These are phyloP conservation scores for Syncephalis plumigaleata DNA, from an alignment of 371 early-diverging fungal genomes.

Conservation along the genomic window DNA sequence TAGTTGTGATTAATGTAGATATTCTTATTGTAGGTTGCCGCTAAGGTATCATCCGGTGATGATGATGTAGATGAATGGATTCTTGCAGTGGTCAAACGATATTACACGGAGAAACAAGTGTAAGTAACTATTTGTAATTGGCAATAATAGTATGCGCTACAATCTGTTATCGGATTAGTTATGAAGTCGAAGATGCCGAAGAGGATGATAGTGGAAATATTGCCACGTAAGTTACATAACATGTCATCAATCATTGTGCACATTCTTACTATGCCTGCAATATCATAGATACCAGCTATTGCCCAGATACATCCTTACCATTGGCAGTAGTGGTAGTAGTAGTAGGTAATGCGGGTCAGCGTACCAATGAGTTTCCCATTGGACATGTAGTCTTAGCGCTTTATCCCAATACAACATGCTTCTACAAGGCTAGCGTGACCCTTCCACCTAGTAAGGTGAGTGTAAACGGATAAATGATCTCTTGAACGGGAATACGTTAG, in stretches of 20 bases:
- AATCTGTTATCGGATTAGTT: slow-evolving; percentile 14
- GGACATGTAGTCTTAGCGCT: slow-evolving; percentile 59
- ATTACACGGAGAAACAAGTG: slow-evolving; percentile 41
- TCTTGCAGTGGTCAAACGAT: slow-evolving; percentile 40
- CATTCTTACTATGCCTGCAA: no score
- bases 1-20: not conserved
- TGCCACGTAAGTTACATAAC: slow-evolving; percentile 18
- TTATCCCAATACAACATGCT: slow-evolving; percentile 73
- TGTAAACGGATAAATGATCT: no score
- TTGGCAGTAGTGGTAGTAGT: slow-evolving; percentile 28
- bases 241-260: not conserved
- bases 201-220: slow-evolving; percentile 44
- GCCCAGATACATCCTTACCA: slow-evolving; percentile 38
- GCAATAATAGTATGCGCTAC: not conserved
- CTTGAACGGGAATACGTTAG: not conserved
- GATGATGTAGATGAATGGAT: slow-evolving; percentile 55
- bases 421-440: slow-evolving; percentile 61
- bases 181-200: slow-evolving; percentile 57
- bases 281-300: slow-evolving; percentile 37
- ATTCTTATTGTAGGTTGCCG: slow-evolving; percentile 28
- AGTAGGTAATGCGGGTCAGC: no score
- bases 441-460: slow-evolving; percentile 47
- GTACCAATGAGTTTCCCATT: slow-evolving; percentile 29
- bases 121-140: slow-evolving; percentile 7
- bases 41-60: slow-evolving; percentile 37